Conservation (phyloP, 139 green algal genomes). For the Pycnococcus provasolii region DNA sequence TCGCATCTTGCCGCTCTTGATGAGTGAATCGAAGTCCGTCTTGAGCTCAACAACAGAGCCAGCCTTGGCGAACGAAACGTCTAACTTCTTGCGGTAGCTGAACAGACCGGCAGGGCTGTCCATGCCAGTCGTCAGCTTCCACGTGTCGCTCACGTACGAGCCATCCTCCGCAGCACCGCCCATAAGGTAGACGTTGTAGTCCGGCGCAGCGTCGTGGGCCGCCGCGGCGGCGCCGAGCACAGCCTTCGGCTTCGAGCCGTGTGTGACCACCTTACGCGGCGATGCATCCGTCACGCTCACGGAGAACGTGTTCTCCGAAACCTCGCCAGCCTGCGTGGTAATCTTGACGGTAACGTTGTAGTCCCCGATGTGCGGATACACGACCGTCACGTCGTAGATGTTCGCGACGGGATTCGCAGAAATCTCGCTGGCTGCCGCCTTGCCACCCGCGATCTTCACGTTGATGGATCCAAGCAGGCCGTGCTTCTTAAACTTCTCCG, state of each 20-base stretch:
- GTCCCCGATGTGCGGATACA: not conserved
- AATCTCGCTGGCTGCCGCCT: not conserved
- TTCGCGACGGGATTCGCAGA: not conserved
- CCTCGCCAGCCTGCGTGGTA: not conserved
- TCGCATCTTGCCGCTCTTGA: not conserved
- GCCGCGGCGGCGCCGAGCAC: not conserved
- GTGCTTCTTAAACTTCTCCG: too few species aligned
- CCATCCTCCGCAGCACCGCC: not conserved
- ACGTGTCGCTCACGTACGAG: not conserved
- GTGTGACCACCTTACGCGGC: not conserved
- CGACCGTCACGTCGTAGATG: not conserved
- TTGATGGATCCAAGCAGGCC: too few species aligned
- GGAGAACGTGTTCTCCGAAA: not conserved
- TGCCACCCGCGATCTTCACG: too few species aligned
- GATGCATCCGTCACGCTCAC: not conserved
- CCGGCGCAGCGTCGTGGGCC: not conserved
- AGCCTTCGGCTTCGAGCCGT: not conserved
- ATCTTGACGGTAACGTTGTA: not conserved
- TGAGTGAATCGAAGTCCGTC: not conserved
- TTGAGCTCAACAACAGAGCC: not conserved
- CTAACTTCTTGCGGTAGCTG: not conserved
- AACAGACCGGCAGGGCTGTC: not conserved
- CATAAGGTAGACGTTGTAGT: not conserved
- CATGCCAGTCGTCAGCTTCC: not conserved
- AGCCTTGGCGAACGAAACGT: not conserved